phyloP scores from a whole-genome alignment of 768 basidiomycete genomes.

The Podaxis mareebaensis region DNA sequence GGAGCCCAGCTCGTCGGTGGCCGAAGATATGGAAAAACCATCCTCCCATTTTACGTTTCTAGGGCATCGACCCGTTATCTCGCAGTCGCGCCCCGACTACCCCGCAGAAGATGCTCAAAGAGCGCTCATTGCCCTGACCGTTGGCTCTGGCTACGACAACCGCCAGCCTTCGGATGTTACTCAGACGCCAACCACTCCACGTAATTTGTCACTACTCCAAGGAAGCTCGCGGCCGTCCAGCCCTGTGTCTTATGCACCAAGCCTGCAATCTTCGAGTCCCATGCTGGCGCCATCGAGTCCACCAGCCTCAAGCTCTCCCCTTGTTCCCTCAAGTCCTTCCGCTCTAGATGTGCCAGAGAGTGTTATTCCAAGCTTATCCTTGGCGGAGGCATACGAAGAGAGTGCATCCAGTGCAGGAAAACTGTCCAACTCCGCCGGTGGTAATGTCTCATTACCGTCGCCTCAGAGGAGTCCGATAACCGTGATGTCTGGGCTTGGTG shows the following conservation, averaged over 20 bases:
- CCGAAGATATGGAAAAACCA: not conserved
- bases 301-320: constrained; percentile 1
- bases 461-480: not conserved
- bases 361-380: not conserved
- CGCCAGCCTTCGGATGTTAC: not conserved
- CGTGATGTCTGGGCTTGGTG: not conserved
- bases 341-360: not conserved
- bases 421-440: not conserved
- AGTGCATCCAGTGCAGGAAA: too few relatives aligned
- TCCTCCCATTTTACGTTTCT: not conserved
- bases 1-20: not conserved
- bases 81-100: not conserved
- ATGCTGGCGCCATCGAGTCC: constrained; percentile 9
- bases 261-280: constrained; percentile 2
- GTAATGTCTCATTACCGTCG: not conserved
- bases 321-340: not conserved
- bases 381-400: not conserved
- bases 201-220: not conserved
- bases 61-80: not conserved
- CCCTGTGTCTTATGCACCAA: not conserved
- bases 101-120: not conserved
- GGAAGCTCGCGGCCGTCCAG: not conserved
- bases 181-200: not conserved
- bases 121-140: not conserved
- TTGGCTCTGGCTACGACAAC: not conserved